Evolutionary conservation across 805 yeast species (phyloP), one percentile per base, ranked within the genome.

Genomic region (Kregervanrija fluxuum): DNA sequence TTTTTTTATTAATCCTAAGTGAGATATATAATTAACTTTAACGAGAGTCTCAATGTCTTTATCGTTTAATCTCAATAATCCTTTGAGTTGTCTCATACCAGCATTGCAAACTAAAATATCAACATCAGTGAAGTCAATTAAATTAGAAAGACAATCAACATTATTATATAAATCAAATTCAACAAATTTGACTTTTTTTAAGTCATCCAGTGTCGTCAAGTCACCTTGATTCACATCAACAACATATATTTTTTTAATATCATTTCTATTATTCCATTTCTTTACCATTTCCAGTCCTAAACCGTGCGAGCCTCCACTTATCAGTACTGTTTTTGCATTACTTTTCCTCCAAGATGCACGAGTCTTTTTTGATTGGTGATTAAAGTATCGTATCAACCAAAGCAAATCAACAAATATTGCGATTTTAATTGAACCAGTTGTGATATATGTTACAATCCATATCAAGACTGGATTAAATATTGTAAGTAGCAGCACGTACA

Each of bases 301-400:
- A 0, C 82, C 81, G 31, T 57, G 51, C 12, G 73, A 61, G 0
- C 80, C 81, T 0, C 82, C 82, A 0, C 80, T 75, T 6, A 40
- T 33, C 36, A 48, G 33, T 10, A 38, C 43, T 2, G 43, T 35
- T 11, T 36, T 22, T 16, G 30, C 33, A 33, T 16, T 35, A 35
- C 40, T 30, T 13, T 37, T 22, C 14, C 17, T 13, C 15, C 35
- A n/a, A 17, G 10, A 32, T 41, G 45, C 15, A 8, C 17, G n/a
- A 16, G 43, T 30, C 22, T n/a, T 30, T 36, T 48, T 48, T 35
- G 46, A 47, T 32, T 42, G 41, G 11, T 35, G 37, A 30, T 56
- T 58, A 28, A 44, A 40, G 12, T 46, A 50, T 32, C 60, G 41
- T 30, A 54, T 30, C 4, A 54, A 13, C 62, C 64, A 62, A 12